These are phyloP conservation scores for Pythium sukuiense DNA, from an alignment of 352 stramenopile genomes.

Conservation along the genomic window DNA sequence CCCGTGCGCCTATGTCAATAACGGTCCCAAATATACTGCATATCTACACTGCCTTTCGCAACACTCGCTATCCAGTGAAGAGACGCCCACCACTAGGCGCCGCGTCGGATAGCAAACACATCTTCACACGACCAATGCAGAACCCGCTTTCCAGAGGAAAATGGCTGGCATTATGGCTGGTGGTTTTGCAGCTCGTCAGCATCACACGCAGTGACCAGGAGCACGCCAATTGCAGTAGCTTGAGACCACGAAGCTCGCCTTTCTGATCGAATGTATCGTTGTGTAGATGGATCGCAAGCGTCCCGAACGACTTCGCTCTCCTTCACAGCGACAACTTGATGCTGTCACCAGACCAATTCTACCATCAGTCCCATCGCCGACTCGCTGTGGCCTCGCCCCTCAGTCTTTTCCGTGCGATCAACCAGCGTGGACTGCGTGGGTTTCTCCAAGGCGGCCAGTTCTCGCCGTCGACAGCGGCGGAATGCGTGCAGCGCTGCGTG, in stretches of 20 bases:
- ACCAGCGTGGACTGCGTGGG: slow-evolving; percentile 49
- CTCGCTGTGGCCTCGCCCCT: slow-evolving; percentile 11
- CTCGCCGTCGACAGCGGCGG: slow-evolving; percentile 26
- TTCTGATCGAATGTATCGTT: too few species aligned
- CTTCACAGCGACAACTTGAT: neutral
- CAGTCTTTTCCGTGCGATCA: slow-evolving; percentile 38
- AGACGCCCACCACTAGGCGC: neutral
- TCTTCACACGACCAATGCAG: neutral
- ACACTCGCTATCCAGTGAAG: too few species aligned
- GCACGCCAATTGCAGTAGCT: too few species aligned
- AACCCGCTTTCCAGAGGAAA: neutral
- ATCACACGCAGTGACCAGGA: neutral
- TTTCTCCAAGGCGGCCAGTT: slow-evolving; percentile 63
- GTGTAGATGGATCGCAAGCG: slow-evolving; percentile 13
- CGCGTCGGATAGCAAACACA: neutral
- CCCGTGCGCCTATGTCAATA: slow-evolving; percentile 1
- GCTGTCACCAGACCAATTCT: neutral
- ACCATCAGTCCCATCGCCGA: neutral
- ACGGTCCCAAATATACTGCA: slow-evolving; percentile 8
- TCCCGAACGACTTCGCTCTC: neutral
- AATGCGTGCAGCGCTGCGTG: slow-evolving; percentile 50
- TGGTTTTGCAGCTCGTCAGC: neutral
- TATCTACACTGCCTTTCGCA: neutral
- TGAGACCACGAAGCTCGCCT: too few species aligned
- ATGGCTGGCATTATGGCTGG: too few species aligned